Evolutionary conservation across 1,284 basidiomycete genomes (phyloP), one percentile per base, ranked within the genome.

Genomic region (Cutaneotrichosporon cyanovorans): DNA sequence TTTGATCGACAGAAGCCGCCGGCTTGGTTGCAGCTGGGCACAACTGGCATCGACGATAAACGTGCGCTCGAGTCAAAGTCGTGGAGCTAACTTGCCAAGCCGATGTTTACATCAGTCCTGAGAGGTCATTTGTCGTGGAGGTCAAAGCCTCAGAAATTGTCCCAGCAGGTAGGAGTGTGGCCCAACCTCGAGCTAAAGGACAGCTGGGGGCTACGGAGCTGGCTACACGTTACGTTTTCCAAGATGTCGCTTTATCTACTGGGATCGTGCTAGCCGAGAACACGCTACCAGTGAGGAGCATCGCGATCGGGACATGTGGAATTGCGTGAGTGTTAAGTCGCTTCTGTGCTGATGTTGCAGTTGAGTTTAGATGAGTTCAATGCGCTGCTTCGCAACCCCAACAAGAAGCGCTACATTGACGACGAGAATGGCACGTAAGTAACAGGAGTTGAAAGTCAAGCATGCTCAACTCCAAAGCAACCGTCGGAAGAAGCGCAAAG

Each of bases 71-170:
- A 4, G 3, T 5, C 15, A 4, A 2, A 4, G 15, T 5, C n/a
- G 16, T 4, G 1, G 7, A 11, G 36, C 54, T 56, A 33, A 56
- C 32, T 4, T 2, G 1, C 40, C n/a, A n/a, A 70, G 71, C 74
- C 4, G 73, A 75, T 45, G 68, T 73, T 0, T 69, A 71, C 48
- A 72, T 75, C 40, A 51, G 66, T 14, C 73, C 73, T 0, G 59
- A 66, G 16, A 59, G 73, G 71, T 70, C 69, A 1, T 72, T 74
- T 68, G 84, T 95, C 28, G 57, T 95, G 53, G 85, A 85, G 58
- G 80, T 95, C 46, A 95, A 95, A 67, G 91, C 87, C 0, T 85
- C 89, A 0, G 89, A 93, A 63, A 85, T 95, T 44, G 80, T 80
- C 2, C 72, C 76, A 11, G 78, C 85, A 16, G 83, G 88, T 82